phyloP scores from a whole-genome alignment of 371 early-diverging fungal genomes.

The Circinella minor region DNA sequence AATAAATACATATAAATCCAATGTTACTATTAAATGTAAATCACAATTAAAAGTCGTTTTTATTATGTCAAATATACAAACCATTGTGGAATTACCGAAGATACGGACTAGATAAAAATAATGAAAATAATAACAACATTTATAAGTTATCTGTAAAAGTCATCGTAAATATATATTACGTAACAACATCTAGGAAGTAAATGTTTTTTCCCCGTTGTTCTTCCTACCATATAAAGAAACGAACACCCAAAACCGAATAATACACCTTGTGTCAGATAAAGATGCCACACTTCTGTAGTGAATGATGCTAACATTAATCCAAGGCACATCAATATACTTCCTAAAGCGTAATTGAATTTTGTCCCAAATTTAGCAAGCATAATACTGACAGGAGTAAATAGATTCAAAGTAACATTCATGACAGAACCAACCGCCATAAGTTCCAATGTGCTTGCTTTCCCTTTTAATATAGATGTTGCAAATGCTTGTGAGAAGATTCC shows the following conservation, averaged over 20 bases:
- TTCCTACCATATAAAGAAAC: conserved; percentile 40
- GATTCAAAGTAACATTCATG: conserved; percentile 44
- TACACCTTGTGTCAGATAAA: conserved; percentile 58
- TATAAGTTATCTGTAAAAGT: no score
- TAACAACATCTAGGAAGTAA: no score
- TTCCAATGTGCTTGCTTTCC: conserved; percentile 41
- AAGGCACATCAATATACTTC: conserved; percentile 49
- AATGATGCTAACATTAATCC: conserved; percentile 55
- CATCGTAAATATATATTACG: no score
- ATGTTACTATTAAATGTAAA: not conserved
- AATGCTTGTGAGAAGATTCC: conserved; percentile 48
- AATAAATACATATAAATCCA: not conserved
- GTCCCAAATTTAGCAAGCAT: conserved; percentile 47
- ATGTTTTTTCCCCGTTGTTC: not conserved
- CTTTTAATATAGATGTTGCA: conserved; percentile 34
- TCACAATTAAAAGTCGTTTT: no score
- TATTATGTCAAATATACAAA: not conserved
- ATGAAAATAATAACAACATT: no score
- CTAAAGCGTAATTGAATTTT: conserved; percentile 36
- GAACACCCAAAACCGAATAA: conserved; percentile 53
- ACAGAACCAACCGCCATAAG: conserved; percentile 58
- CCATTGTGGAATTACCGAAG: conserved; percentile 46
- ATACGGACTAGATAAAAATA: conserved; percentile 22
- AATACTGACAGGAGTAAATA: conserved; percentile 48
- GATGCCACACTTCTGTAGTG: conserved; percentile 56